These are phyloP conservation scores for Ichthyophonus hoferi DNA, from an alignment of 208 protist species.

Conservation along the genomic window DNA sequence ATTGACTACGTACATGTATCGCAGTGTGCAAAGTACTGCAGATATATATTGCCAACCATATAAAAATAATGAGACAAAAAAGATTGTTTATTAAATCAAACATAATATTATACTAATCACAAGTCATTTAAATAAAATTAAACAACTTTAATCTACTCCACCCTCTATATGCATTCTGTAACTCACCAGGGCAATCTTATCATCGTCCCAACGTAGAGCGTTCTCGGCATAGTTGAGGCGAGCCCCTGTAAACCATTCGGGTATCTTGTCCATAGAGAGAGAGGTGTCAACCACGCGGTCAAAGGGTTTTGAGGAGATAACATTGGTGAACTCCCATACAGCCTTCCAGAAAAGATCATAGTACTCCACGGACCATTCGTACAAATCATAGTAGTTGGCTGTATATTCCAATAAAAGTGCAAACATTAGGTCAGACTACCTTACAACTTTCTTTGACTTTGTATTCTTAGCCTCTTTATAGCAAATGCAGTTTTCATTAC, in stretches of 20 bases:
- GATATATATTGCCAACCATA: no score
- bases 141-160: background rate
- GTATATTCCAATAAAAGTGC: no score
- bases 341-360: constrained; percentile 35
- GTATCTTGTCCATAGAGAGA: constrained; percentile 9
- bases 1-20: no score
- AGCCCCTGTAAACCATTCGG: constrained; percentile 39
- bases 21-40: no score
- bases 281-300: background rate
- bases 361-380: constrained; percentile 31
- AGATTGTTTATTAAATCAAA: no score
- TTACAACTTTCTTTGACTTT: no score
- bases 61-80: no score
- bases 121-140: no score
- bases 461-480: no score
- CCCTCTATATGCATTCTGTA: background rate
- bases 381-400: constrained; percentile 19
- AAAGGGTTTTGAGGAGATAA: background rate
- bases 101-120: no score
- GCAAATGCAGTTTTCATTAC: no score
- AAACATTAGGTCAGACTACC: no score
- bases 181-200: constrained; percentile 29
- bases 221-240: constrained; percentile 49
- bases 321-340: constrained; percentile 33
- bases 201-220: constrained; percentile 12